Conservation (phyloP, 495 filamentous ascomycete species). For the Delitschia confertaspora region DNA sequence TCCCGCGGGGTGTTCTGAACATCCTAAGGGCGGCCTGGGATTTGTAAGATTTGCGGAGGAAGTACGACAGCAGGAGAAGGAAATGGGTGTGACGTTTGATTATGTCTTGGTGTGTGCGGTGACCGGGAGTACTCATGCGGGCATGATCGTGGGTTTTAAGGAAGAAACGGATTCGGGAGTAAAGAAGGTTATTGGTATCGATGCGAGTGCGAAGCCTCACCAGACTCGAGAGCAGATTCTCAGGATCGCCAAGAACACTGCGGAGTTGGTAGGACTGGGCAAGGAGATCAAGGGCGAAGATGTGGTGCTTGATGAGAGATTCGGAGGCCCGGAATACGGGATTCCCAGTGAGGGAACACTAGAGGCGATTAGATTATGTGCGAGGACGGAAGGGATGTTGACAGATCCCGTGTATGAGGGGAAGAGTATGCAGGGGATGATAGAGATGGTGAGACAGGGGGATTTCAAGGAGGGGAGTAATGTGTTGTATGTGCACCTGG, state of each 20-base stretch:
- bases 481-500: constrained; percentile 56
- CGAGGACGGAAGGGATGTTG: constrained; percentile 54
- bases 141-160: constrained; percentile 5
- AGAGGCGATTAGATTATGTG: constrained; percentile 54
- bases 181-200: constrained; percentile 51
- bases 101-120: constrained; percentile 55
- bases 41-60: constrained; percentile 59
- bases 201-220: constrained; percentile 49
- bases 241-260: constrained; percentile 51
- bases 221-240: constrained; percentile 50
- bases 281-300: constrained; percentile 49
- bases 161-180: background rate
- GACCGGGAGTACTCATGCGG: constrained; percentile 37
- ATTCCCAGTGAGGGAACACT: constrained; percentile 48
- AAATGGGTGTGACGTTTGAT: constrained; percentile 50
- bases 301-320: constrained; percentile 51
- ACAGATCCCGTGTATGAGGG: constrained; percentile 63
- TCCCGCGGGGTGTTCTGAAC: constrained; percentile 55
- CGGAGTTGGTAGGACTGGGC: constrained; percentile 45
- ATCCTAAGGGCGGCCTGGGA: constrained; percentile 55
- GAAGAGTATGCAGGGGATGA: constrained; percentile 57
- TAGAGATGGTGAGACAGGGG: constrained; percentile 50
- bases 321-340: constrained; percentile 53
- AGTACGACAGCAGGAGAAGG: constrained; percentile 48
- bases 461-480: constrained; percentile 46